phyloP scores from a whole-genome alignment of 2,329 filamentous ascomycete species.

The Fusarium torreyae region DNA sequence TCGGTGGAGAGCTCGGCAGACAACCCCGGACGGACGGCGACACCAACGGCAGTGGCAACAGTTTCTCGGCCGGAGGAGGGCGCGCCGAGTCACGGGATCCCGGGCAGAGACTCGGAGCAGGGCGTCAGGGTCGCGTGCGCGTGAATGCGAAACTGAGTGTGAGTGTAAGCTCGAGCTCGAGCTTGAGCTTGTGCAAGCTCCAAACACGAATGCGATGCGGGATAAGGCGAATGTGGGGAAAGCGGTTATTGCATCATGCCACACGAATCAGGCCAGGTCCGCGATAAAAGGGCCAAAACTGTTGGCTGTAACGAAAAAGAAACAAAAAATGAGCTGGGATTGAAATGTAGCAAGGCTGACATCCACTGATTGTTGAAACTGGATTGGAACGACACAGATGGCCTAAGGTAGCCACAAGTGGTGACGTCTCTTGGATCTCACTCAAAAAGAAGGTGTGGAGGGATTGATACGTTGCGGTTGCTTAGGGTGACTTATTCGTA shows the following conservation, averaged over 20 bases:
- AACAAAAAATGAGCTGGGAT: conserved; percentile 6
- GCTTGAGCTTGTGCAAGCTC: conserved; percentile 37
- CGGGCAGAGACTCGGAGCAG: conserved; percentile 23
- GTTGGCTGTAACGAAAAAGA: conserved; percentile 2
- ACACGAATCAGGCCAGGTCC: conserved; percentile 35
- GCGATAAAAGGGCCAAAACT: conserved; percentile 19
- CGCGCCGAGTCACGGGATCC: conserved; percentile 29
- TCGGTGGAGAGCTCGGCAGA: conserved; percentile 33
- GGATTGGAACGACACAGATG: neutral
- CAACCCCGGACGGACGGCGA: conserved; percentile 13
- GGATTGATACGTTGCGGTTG: conserved; percentile 4
- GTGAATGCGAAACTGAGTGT: conserved; percentile 22
- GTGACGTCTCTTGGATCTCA: conserved; percentile 31
- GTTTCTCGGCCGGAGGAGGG: conserved; percentile 18
- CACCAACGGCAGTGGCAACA: conserved; percentile 2
- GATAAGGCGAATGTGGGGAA: conserved; percentile 44
- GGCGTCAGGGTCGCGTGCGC: conserved; percentile 23
- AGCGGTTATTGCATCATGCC: conserved; percentile 44
- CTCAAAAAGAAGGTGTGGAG: conserved; percentile 20
- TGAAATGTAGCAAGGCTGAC: conserved; percentile 11
- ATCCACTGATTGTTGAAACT: conserved; percentile 16
- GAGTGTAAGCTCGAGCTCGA: conserved; percentile 22
- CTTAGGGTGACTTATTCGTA: conserved; percentile 42
- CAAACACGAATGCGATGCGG: conserved; percentile 45
- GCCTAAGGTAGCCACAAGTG: conserved; percentile 5